Base-by-base conservation (phyloP, 129 eudicot species). In the Smallanthus sonchifolius region DNA sequence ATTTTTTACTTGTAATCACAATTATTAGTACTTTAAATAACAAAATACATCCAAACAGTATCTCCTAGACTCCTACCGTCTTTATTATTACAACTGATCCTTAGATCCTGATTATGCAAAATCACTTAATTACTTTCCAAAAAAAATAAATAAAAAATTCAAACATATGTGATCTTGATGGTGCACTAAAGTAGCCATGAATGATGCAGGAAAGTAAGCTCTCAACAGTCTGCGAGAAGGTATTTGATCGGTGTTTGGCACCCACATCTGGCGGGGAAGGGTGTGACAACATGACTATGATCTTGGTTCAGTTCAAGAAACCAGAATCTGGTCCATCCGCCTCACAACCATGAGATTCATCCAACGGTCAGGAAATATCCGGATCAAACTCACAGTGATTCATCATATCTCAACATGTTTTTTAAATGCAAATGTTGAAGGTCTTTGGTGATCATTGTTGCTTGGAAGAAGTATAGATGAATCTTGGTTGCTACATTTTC, bases 231-330 rank as follows among this genome's bases (percentile, higher is more conserved):
- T 87, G 96, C 64, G 95, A 87, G 82, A 85, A 75, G 68, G 85
- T 81, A 34, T 77, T 92, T 7, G 96, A 92, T 70, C 69, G 72
- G 72, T 87, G 95, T 68, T 63, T 92, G 82, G 96, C 98, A 15
- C 98, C 98, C 35, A 39, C 85, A 9, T 80, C 89, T 16, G 91
- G 90, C 7, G 92, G 91, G 20, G 90, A 84, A 72, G 98, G 98
- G 63, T 89, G 98, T 28, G 98, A 92, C 73, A 92, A 89, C 77
- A 92, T 92, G 98, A 92, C 98, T 49, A 92, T 92, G 96, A 89
- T 92, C 69, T 34, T 92, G 67, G 84, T 89, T 52, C 96, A 89
- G 48, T 87, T 92, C 74, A 92, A 89, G 77, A 87, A 86, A 73
- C 83, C 78, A 6, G 54, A 62, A 52, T 70, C 75, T 15, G 76